Conservation (phyloP, 108 stramenopile species). For the Chaetoceros tenuissimus region DNA sequence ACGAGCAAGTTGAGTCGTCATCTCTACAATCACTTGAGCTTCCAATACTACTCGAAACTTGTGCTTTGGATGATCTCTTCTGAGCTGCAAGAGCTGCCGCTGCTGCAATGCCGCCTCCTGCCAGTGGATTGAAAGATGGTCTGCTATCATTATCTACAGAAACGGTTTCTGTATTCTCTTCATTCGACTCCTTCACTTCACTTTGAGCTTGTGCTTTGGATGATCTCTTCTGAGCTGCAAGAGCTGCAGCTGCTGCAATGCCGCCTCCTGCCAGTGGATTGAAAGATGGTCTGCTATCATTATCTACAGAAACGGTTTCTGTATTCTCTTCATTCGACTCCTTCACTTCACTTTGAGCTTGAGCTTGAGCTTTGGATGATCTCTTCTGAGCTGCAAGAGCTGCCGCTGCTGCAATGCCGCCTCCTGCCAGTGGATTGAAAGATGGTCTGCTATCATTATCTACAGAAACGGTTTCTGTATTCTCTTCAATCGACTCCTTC, state of each 20-base stretch:
- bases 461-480: conserved; percentile 1
- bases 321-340: neutral
- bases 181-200: too few relatives aligned
- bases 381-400: conserved; percentile 1
- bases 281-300: neutral
- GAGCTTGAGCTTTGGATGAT: neutral
- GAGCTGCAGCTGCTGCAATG: conserved; percentile 6
- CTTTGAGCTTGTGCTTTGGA: too few relatives aligned
- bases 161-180: too few relatives aligned
- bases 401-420: conserved; percentile 3
- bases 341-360: neutral
- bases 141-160: neutral
- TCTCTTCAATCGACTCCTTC: neutral
- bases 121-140: too few relatives aligned
- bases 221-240: conserved; percentile 1
- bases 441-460: neutral
- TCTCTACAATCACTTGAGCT: too few relatives aligned
- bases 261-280: neutral
- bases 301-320: too few relatives aligned
- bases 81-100: conserved; percentile 6
- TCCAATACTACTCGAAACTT: neutral
- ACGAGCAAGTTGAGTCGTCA: too few relatives aligned
- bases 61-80: neutral
- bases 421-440: neutral
- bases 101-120: neutral